Conservation (phyloP, 1,139 yeast genomes). For the Sugiyamaella paludigena region DNA sequence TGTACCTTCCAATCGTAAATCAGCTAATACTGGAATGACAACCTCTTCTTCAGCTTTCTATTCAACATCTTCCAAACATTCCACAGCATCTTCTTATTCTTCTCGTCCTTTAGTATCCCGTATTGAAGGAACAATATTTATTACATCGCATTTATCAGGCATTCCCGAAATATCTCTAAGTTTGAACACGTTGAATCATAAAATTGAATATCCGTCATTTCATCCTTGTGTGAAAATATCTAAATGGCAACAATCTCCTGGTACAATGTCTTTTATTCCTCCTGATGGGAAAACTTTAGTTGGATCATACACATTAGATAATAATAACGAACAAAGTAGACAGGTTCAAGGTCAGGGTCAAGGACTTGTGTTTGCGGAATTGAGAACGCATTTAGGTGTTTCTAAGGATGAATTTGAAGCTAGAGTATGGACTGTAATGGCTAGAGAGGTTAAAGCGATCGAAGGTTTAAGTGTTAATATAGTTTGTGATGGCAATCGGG, state of each 20-base stretch:
- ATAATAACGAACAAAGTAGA: slow-evolving; percentile 25
- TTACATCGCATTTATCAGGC: slow-evolving; percentile 71
- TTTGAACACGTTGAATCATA: slow-evolving; percentile 46
- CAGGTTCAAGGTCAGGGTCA: slow-evolving; percentile 29
- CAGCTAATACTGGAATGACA: slow-evolving; percentile 5
- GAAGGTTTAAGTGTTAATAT: slow-evolving; percentile 58
- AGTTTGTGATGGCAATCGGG: slow-evolving; percentile 38
- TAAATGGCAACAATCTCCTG: slow-evolving; percentile 34
- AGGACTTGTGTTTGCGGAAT: slow-evolving; percentile 62
- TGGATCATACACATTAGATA: slow-evolving; percentile 62
- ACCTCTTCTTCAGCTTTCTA: slow-evolving; percentile 38
- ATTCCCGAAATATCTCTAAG: slow-evolving; percentile 65
- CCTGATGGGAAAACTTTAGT: slow-evolving; percentile 79
- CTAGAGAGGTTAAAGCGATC: slow-evolving; percentile 52
- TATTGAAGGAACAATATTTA: slow-evolving; percentile 63
- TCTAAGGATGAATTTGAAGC: slow-evolving; percentile 74
- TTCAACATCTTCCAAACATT: slow-evolving; percentile 18
- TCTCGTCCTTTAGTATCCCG: slow-evolving; percentile 51
- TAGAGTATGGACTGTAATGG: slow-evolving; percentile 52
- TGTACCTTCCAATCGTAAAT: slow-evolving; percentile 11
- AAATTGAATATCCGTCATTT: slow-evolving; percentile 42
- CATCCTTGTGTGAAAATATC: slow-evolving; percentile 54
- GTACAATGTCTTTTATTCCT: slow-evolving; percentile 65
- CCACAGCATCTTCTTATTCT: slow-evolving; percentile 15
- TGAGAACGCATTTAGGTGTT: slow-evolving; percentile 59